phyloP scores from a whole-genome alignment of 1,139 yeast species.

The Chernovozyma aurita region DNA sequence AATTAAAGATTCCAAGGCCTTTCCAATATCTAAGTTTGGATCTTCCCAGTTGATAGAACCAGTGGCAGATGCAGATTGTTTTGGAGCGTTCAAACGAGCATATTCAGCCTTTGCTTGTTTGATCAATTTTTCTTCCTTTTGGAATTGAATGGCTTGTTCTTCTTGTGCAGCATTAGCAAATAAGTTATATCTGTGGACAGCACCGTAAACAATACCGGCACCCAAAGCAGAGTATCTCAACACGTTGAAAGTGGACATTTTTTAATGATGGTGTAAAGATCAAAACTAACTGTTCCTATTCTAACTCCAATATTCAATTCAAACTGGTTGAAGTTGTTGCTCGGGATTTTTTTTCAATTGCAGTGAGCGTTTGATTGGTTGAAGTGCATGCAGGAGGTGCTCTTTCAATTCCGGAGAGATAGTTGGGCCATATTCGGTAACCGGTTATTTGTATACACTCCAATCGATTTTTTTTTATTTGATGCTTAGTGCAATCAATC shows the following conservation, averaged over 20 bases:
- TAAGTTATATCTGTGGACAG: constrained; percentile 73
- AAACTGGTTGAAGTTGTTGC: too few relatives aligned
- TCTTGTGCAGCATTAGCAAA: constrained; percentile 56
- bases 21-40: constrained; percentile 81
- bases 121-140: constrained; percentile 70
- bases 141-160: constrained; percentile 56
- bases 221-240: constrained; percentile 92
- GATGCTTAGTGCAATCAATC: too few relatives aligned
- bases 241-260: constrained; percentile 50
- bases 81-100: constrained; percentile 57
- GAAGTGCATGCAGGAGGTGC: constrained; percentile 2
- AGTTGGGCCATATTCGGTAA: too few relatives aligned
- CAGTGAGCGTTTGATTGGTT: constrained; percentile 5
- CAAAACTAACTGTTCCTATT: too few relatives aligned
- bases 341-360: neutral
- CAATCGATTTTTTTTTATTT: too few relatives aligned
- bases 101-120: constrained; percentile 85
- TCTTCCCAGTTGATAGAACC: constrained; percentile 75
- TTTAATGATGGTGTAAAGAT: neutral
- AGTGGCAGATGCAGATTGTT: constrained; percentile 31
- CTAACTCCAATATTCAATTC: too few relatives aligned
- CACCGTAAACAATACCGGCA: constrained; percentile 87
- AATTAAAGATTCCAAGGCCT: constrained; percentile 40
- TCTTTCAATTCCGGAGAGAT: too few relatives aligned
- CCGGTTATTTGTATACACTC: neutral